These are phyloP conservation scores for Termitomyces sp. DNA, from an alignment of 768 basidiomycete genomes.

Conservation along the genomic window DNA sequence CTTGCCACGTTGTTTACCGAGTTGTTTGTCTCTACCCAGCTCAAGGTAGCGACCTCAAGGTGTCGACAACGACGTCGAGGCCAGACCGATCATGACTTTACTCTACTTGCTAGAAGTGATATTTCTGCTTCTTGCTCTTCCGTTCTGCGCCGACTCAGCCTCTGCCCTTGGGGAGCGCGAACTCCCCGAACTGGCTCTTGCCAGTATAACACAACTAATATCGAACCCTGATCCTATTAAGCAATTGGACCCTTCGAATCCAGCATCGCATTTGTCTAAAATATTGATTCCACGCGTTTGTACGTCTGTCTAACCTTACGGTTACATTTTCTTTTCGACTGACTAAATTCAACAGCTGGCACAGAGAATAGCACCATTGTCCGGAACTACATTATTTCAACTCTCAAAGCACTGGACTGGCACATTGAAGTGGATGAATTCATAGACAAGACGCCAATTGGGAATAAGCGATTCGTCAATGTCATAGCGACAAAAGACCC, in stretches of 20 bases:
- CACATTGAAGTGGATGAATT: slow-evolving; percentile 85
- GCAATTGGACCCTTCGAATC: slow-evolving; percentile 63
- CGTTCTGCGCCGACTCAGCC: slow-evolving; percentile 26
- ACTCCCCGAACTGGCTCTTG: slow-evolving; percentile 43
- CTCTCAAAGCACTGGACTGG: slow-evolving; percentile 76
- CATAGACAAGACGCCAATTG: slow-evolving; percentile 76
- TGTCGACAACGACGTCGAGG: background rate
- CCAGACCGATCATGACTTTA: slow-evolving; percentile 5
- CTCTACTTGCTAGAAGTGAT: slow-evolving; percentile 18
- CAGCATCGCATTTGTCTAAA: slow-evolving; percentile 72
- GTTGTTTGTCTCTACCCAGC: background rate
- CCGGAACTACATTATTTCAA: slow-evolving; percentile 74
- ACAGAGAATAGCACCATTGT: slow-evolving; percentile 80
- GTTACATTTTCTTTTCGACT: slow-evolving; percentile 4
- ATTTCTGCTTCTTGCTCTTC: slow-evolving; percentile 27
- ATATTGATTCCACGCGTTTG: slow-evolving; percentile 84
- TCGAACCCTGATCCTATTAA: slow-evolving; percentile 59
- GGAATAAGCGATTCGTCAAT: slow-evolving; percentile 78
- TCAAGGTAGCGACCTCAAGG: background rate
- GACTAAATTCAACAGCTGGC: slow-evolving; percentile 42
- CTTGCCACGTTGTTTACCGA: background rate
- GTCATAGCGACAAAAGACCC: slow-evolving; percentile 95
- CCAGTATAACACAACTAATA: slow-evolving; percentile 48
- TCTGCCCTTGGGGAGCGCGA: slow-evolving; percentile 38
- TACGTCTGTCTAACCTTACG: slow-evolving; percentile 31